A percentile compares a stretch with the other conserved stretches of the same genome.
phyloP scores from a whole-genome alignment of 1,284 basidiomycete genomes.

The Malassezia obtusa region DNA sequence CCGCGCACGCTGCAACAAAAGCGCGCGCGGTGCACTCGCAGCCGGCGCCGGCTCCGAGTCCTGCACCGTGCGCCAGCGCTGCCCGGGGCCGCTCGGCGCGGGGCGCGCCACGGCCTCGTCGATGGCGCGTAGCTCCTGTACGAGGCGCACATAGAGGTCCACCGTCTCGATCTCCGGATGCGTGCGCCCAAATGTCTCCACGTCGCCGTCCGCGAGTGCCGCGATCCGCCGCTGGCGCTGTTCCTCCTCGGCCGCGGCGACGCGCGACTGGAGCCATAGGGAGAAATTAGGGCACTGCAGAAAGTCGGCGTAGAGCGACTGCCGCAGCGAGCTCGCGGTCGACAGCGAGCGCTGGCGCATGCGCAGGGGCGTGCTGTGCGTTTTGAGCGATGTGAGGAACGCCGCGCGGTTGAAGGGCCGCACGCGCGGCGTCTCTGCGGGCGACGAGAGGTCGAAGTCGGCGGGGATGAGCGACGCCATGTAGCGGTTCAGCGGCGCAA shows the following conservation, averaged over 20 bases:
- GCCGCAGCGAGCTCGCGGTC: constrained; percentile 28
- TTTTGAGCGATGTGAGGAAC: constrained; percentile 73
- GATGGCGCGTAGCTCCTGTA: constrained; percentile 30
- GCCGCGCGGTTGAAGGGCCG: constrained; percentile 66
- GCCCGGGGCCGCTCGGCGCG: constrained; percentile 25
- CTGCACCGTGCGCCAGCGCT: constrained; percentile 19
- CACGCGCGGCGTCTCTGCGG: constrained; percentile 30
- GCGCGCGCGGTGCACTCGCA: neutral
- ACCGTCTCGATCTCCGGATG: constrained; percentile 36
- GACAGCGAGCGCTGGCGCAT: constrained; percentile 42
- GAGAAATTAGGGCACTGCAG: constrained; percentile 40
- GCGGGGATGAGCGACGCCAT: constrained; percentile 58
- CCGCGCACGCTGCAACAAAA: constrained; percentile 8
- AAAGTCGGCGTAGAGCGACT: constrained; percentile 39
- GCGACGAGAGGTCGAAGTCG: constrained; percentile 25
- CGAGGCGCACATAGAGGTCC: constrained; percentile 31
- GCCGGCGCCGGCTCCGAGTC: neutral
- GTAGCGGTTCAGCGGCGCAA: constrained; percentile 87
- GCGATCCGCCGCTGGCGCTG: constrained; percentile 31
- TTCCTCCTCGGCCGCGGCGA: constrained; percentile 36
- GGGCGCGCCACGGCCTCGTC: constrained; percentile 25
- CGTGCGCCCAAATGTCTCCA: constrained; percentile 23
- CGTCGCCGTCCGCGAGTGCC: constrained; percentile 31
- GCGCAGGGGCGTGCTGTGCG: constrained; percentile 55
- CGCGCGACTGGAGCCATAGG: constrained; percentile 34